phyloP scores from a whole-genome alignment of 495 filamentous ascomycete species.

The Choiromyces venosus region DNA sequence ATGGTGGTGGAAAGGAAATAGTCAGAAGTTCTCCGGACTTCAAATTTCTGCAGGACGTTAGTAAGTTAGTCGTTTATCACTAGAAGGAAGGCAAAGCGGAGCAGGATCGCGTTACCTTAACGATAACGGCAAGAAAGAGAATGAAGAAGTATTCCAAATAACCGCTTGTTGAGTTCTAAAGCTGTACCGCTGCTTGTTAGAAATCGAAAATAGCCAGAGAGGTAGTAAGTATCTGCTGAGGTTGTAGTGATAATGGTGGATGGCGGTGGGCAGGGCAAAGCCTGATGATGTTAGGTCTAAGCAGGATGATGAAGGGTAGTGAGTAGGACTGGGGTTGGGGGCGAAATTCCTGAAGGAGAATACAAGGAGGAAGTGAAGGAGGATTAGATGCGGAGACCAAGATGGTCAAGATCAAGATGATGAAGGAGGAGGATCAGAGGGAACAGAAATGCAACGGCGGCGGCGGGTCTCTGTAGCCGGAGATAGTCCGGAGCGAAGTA shows the following conservation, averaged over 20 bases:
- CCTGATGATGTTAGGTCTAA: not conserved
- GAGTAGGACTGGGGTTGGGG: slow-evolving; percentile 18
- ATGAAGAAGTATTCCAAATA: not conserved
- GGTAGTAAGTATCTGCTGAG: not conserved
- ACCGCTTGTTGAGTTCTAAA: not conserved
- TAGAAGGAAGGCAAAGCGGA: not conserved
- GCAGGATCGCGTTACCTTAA: not conserved
- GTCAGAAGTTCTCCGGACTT: not conserved
- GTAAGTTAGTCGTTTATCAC: not conserved
- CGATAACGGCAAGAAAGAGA: slow-evolving; percentile 4
- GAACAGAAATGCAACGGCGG: slow-evolving; percentile 3
- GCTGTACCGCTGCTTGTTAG: not conserved
- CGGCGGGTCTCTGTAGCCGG: not conserved
- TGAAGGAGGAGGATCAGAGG: slow-evolving; percentile 9
- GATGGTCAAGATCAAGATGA: slow-evolving; percentile 22
- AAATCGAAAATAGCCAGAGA: not conserved
- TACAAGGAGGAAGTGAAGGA: slow-evolving; percentile 17
- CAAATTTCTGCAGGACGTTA: not conserved
- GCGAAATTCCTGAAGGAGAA: slow-evolving; percentile 24
- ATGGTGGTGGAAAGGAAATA: not conserved
- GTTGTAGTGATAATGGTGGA: not conserved
- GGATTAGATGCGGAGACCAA: slow-evolving; percentile 21
- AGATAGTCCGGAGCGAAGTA: not conserved
- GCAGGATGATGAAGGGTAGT: slow-evolving; percentile 32
- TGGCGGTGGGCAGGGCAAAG: slow-evolving; percentile 15